Percentiles rank a stretch among this genome's conserved stretches.
Evolutionary conservation across 805 yeast species (phyloP).

Genomic region (Grigorovia transvaalensis): DNA sequence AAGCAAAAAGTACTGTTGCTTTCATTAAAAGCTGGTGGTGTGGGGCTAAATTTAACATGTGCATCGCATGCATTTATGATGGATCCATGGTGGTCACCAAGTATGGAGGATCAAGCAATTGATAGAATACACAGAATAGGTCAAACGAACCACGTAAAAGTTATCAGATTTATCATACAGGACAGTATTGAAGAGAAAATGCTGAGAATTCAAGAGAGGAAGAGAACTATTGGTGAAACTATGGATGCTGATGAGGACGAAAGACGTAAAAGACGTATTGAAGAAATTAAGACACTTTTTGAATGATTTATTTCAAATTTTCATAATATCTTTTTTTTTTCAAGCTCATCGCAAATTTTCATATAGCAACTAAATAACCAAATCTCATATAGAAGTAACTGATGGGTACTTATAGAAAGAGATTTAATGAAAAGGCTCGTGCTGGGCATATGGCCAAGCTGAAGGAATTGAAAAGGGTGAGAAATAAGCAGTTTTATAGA

Average conservation of each 20-base stretch:
- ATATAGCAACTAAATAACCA: neutral
- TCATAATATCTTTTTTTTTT: neutral
- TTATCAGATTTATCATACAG: slow-evolving; percentile 70
- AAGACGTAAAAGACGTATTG: slow-evolving; percentile 55
- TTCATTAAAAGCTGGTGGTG: slow-evolving; percentile 89
- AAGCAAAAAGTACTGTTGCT: slow-evolving; percentile 45
- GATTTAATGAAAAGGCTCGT: slow-evolving; percentile 81
- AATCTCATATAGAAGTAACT: neutral
- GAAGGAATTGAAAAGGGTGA: slow-evolving; percentile 51
- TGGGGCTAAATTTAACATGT: slow-evolving; percentile 76
- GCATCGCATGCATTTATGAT: slow-evolving; percentile 80
- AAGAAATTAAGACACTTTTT: slow-evolving; percentile 60
- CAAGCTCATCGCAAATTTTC: slow-evolving; percentile 6
- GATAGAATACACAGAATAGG: slow-evolving; percentile 90
- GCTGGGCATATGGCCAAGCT: slow-evolving; percentile 76
- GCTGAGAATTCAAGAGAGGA: slow-evolving; percentile 78
- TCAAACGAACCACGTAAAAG: slow-evolving; percentile 60
- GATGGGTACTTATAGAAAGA: slow-evolving; percentile 75
- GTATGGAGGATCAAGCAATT: slow-evolving; percentile 83
- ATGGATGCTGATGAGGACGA: slow-evolving; percentile 70
- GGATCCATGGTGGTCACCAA: slow-evolving; percentile 98
- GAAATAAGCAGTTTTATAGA: slow-evolving; percentile 59
- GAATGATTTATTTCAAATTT: slow-evolving; percentile 21
- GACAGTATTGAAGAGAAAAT: slow-evolving; percentile 80
- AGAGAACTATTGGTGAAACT: slow-evolving; percentile 70